These are phyloP conservation scores for Flaveria robusta DNA, from an alignment of 129 eudicot genomes.

Conservation along the genomic window DNA sequence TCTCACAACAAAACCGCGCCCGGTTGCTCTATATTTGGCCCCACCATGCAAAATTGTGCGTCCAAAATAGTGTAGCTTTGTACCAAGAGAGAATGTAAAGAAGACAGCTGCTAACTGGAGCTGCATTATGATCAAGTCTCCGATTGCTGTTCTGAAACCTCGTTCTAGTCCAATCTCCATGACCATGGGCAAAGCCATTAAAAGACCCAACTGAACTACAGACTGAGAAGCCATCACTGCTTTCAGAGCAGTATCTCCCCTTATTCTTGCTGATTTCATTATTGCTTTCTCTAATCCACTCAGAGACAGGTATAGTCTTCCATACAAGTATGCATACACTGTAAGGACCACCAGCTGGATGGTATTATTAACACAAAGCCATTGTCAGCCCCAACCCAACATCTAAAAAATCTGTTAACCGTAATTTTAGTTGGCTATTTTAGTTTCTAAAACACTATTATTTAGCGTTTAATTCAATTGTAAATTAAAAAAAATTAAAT, in stretches of 20 bases:
- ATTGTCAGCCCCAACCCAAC: conserved; percentile 26
- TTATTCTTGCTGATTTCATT: conserved; percentile 61
- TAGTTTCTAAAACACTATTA: neutral
- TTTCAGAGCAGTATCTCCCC: conserved; percentile 65
- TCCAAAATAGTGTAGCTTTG: conserved; percentile 89
- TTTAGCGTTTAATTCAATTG: neutral
- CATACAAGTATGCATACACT: conserved; percentile 84
- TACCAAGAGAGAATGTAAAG: conserved; percentile 95
- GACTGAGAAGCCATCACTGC: conserved; percentile 93
- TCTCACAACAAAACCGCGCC: conserved; percentile 96
- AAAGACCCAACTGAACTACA: conserved; percentile 77
- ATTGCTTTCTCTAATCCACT: conserved; percentile 88
- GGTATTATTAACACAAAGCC: conserved; percentile 13
- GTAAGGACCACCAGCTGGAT: conserved; percentile 83
- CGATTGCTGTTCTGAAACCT: conserved; percentile 85
- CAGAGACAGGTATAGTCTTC: conserved; percentile 72
- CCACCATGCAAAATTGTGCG: conserved; percentile 95
- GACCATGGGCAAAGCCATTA: conserved; percentile 92
- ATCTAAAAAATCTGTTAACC: conserved; percentile 3
- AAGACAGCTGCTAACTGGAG: conserved; percentile 91
- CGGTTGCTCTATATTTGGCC: conserved; percentile 96
- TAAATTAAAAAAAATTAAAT: neutral
- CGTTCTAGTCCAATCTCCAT: conserved; percentile 96
- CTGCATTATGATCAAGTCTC: conserved; percentile 87
- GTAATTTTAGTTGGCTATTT: neutral